Percentiles rank a stretch among this genome's conserved stretches.
phyloP scores from a whole-genome alignment of 2,329 filamentous ascomycete species.

The Tolypocladium sp. region DNA sequence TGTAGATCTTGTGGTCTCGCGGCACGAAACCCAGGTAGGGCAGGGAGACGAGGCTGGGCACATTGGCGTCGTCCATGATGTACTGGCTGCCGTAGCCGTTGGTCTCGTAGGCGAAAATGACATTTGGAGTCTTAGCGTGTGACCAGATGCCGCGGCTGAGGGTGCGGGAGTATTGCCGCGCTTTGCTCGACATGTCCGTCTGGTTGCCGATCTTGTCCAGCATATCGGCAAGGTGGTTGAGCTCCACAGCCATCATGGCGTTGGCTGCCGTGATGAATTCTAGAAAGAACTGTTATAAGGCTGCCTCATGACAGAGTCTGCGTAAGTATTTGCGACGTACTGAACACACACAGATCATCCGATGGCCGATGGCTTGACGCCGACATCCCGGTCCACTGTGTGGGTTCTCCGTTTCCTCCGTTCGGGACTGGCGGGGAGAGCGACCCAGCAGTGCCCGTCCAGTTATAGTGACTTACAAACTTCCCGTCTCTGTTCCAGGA shows the following conservation, averaged over 20 bases:
- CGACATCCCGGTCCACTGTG: constrained; percentile 67
- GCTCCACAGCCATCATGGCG: constrained; percentile 35
- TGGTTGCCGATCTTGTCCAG: constrained; percentile 61
- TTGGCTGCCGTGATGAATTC: constrained; percentile 35
- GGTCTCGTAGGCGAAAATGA: constrained; percentile 71
- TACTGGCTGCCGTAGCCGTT: constrained; percentile 61
- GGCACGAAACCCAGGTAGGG: constrained; percentile 55
- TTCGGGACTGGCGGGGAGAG: constrained; percentile 42
- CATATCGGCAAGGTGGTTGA: constrained; percentile 48
- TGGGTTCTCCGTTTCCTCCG: constrained; percentile 66
- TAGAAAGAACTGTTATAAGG: constrained; percentile 6
- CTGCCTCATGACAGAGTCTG: not conserved
- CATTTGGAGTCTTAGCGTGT: constrained; percentile 31
- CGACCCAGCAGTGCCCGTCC: constrained; percentile 16
- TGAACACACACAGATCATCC: constrained; percentile 71
- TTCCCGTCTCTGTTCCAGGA: constrained; percentile 13
- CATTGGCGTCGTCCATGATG: constrained; percentile 66
- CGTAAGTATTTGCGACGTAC: constrained; percentile 4
- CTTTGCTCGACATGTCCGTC: constrained; percentile 50
- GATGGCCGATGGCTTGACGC: constrained; percentile 75
- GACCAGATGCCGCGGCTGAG: constrained; percentile 58
- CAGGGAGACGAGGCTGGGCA: constrained; percentile 56
- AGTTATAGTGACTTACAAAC: constrained; percentile 19
- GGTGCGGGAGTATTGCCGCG: constrained; percentile 37
- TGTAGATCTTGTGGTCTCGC: constrained; percentile 55